Base-by-base conservation (phyloP, 441 rosid genomes). In the Rhodomyrtus psidioides region DNA sequence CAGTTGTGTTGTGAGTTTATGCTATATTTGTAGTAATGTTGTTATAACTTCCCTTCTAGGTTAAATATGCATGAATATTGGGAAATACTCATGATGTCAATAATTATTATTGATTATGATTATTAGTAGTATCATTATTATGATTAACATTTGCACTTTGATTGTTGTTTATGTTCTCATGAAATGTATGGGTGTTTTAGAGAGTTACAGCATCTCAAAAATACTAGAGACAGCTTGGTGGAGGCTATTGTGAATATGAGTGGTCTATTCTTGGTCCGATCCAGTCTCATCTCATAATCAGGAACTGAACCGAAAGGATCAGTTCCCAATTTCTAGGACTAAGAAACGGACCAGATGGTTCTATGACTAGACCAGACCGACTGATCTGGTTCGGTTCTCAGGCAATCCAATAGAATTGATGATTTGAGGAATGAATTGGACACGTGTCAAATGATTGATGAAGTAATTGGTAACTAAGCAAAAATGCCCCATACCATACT, bases 201-300 rank as follows among this genome's bases (percentile, higher is more conserved):
- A 65, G 34, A 2, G 76, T 30, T 65, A 30, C 23, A 8, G 1
- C 26, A 65, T 65, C 76, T 19, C 14, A 9, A 34, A 65, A 24
- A 65, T 65, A 65, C 42, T 4, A 34, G 3, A 65, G 76, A 44
- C 13, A 19, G 10, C 24, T 65, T 65, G 34, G 44, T 19, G 76
- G 44, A 65, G 19, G 42, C 44, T 17, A 19, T 34, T 65, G 46
- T 49, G 12, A 49, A 49, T 49, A 49, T 3, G 13, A 3, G 51
- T 49, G 13, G 12, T 49, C 13, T 0, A 4, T 49, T 49, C 51
- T 12, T 49, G 3, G 13, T 49, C 13, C 12, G 51, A 12, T 10
- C 12, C 0, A 2, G 3, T 49, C 13, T 3, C 12, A 49, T 3
- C 51, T 2, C 51, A 3, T 2, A 10, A 49, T 49, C 13, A 3